Evolutionary conservation across 805 yeast genomes (phyloP), one percentile per base, ranked within the genome.

Genomic region (Spathaspora passalidarum): DNA sequence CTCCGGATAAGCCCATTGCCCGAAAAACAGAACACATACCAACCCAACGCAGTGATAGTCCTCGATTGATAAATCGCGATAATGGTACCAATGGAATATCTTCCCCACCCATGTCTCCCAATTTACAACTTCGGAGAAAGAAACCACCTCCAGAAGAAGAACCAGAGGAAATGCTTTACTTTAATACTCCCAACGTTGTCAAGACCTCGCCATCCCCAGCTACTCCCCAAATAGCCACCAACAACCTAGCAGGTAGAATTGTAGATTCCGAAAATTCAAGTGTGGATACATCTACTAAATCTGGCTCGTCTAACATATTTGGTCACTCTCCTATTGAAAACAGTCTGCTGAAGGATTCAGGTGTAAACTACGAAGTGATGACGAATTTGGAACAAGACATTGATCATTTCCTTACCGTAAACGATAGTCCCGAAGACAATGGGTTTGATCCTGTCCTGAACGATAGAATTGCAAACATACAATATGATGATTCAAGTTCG

Each of bases 341-440:
- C n/a, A n/a, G n/a, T n/a, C n/a, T n/a, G n/a, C n/a, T 25, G 17
- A 29, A 7, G n/a, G 16, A 17, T 14, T 36, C 42, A 14, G 36
- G 29, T 9, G 46, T 49, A 14, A 40, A 57, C 39, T 46, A 50
- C 32, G 65, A 62, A 46, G 51, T 62, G 26, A 61, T 62, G 21
- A 61, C 51, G 6, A 47, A 57, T 17, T 43, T 62, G 20, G 63
- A 61, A 26, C 42, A 44, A 13, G 65, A 62, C 42, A 59, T 62
- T 29, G 62, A 52, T 41, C 53, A 50, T 32, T 52, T 59, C 39
- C 14, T 29, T n/a, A 29, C 13, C 16, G n/a, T 29, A n/a, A 29
- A 4, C 6, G 34, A 13, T 8, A 13, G 7, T 13, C 4, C 16
- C 3, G 34, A 22, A 3, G 17, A 10, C 14, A 5, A 9, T 17